Base-by-base conservation (phyloP, 345 rosid species). In the Arabidopsis suecica region DNA sequence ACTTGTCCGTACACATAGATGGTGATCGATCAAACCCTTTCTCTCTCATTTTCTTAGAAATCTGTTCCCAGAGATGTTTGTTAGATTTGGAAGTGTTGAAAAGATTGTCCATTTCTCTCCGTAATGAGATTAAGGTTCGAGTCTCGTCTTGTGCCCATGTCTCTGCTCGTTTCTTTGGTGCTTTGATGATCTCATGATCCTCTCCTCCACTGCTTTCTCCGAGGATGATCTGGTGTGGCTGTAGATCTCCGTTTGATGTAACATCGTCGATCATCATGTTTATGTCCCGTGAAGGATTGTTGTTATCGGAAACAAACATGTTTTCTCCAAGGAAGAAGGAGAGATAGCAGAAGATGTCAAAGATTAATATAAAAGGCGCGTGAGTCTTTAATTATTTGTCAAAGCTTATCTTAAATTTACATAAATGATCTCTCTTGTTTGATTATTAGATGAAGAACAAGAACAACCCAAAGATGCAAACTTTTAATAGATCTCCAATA, bases 131-230 rank as follows among this genome's bases (percentile, higher is more conserved):
- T 51, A 96, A 76, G 87, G 79, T 83, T 20, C 93, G 89, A 5
- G 97, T 93, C 49, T 96, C 99, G 63, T 93, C 98, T 67, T 89
- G 96, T 2, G 83, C 93, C 99, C 99, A 96, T 6, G 99, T 89
- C 88, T 96, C 99, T 7, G 99, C 98, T 45, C 99, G 84, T 80
- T 91, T 93, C 86, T 96, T 96, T 1, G 98, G 96, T 6, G 88
- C 86, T 74, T 83, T 92, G 32, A 88, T 92, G 32, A 88, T 75
- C 78, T 92, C 99, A 16, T 81, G 92, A 81, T 82, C 87, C 23
- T 85, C 93, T 59, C 91, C 96, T 56, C 92, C 89, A 81, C 93
- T 88, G 77, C 93, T 91, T 10, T 90, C 97, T 5, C 89, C 97
- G 0, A 95, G 82, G 28, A 92, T 73, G 82, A 88, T 86, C 77